Conservation (phyloP, 2,329 filamentous ascomycete genomes). For the Stachybotrys echinatus region DNA sequence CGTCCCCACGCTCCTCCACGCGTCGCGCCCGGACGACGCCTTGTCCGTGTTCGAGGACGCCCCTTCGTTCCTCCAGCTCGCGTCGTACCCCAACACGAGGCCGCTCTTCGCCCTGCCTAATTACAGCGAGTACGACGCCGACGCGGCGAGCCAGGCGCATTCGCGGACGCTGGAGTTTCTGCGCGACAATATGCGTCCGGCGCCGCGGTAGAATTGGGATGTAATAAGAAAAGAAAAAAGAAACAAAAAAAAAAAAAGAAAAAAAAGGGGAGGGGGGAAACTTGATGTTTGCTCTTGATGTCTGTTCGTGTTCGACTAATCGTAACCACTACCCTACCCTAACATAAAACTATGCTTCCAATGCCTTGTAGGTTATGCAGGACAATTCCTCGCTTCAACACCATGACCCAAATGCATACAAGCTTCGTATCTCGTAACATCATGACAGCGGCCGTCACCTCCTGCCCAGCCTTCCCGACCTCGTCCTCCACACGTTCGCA, state of each 20-base stretch:
- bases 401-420: no score
- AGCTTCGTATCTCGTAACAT: background rate
- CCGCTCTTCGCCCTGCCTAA: constrained; percentile 42
- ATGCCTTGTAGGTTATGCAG: no score
- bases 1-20: background rate
- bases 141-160: constrained; percentile 55
- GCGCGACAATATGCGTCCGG: constrained; percentile 45
- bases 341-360: background rate
- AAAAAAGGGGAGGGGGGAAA: no score
- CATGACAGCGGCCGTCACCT: constrained; percentile 13
- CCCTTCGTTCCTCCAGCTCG: background rate
- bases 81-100: constrained; percentile 19
- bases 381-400: no score
- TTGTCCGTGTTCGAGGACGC: background rate
- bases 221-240: background rate
- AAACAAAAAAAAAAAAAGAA: no score
- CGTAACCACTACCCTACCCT: background rate
- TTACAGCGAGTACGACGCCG: constrained; percentile 41
- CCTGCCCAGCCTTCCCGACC: background rate
- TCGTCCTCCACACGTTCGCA: background rate
- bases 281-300: no score
- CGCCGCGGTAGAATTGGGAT: background rate
- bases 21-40: background rate
- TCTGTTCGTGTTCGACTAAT: no score
- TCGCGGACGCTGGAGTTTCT: constrained; percentile 60